These are phyloP conservation scores for Trichoderma asperelloides DNA, from an alignment of 495 filamentous ascomycete species.

Conservation along the genomic window DNA sequence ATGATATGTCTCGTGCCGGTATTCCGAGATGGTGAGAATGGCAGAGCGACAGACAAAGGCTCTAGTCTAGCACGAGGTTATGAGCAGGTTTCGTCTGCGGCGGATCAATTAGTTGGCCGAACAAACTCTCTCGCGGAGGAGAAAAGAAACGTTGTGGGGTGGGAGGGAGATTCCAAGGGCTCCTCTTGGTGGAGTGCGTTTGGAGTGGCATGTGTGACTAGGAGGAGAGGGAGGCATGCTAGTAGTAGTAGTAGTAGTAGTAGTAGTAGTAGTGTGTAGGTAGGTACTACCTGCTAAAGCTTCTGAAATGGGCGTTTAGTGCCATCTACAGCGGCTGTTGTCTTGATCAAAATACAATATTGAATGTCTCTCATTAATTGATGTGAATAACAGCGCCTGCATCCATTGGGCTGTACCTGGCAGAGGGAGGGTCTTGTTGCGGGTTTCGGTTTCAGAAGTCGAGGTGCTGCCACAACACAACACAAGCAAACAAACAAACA, in stretches of 20 bases:
- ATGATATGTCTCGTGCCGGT: neutral
- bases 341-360: no score
- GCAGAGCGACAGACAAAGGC: neutral
- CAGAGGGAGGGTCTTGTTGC: neutral
- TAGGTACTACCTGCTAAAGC: no score
- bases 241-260: no score
- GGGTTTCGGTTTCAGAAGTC: neutral
- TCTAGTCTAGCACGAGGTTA: neutral
- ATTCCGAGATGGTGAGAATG: neutral
- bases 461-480: neutral
- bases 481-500: neutral
- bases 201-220: neutral
- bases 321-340: no score
- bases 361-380: no score
- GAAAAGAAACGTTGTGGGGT: neutral
- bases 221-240: no score
- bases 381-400: no score
- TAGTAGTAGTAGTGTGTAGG: no score
- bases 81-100: constrained; percentile 5
- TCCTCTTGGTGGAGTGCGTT: neutral
- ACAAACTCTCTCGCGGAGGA: neutral
- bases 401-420: no score
- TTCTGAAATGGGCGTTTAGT: no score
- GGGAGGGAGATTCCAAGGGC: neutral
- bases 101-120: neutral